These are phyloP conservation scores for Gloeophyllum trabeum DNA, from an alignment of 768 basidiomycete species.

Conservation along the genomic window DNA sequence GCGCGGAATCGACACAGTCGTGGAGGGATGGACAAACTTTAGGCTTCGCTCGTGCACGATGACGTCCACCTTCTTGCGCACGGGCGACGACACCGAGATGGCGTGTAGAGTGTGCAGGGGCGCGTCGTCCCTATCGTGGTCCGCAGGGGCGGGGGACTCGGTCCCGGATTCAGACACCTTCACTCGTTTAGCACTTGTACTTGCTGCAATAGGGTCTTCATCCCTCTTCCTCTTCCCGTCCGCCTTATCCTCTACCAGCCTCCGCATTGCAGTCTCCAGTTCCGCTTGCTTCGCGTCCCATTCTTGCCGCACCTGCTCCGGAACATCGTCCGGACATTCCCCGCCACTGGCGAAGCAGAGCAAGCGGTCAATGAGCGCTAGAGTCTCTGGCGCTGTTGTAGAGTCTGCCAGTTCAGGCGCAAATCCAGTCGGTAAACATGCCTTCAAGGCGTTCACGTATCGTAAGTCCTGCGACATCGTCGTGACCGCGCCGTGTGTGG, in stretches of 20 bases:
- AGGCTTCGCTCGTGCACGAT: constrained; percentile 41
- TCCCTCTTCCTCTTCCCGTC: background rate
- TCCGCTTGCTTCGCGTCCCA: background rate
- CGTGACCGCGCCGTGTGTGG: too few species aligned
- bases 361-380: background rate
- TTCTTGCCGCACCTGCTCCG: background rate
- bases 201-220: background rate
- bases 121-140: constrained; percentile 18
- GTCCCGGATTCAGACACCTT: background rate
- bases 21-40: constrained; percentile 33
- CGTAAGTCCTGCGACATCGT: too few species aligned
- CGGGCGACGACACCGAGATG: constrained; percentile 59
- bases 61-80: constrained; percentile 69
- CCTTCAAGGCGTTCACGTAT: too few species aligned
- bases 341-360: background rate
- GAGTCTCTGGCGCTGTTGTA: too few species aligned
- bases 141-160: background rate
- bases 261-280: too few species aligned
- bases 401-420: too few species aligned
- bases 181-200: background rate
- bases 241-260: background rate
- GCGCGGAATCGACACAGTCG: constrained; percentile 30
- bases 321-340: background rate
- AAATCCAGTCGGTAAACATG: too few species aligned
- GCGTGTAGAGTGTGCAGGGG: constrained; percentile 50